Evolutionary conservation across 306 rosid species (phyloP), one percentile per base, ranked within the genome.

Genomic region (apple (Malus domestica)): DNA sequence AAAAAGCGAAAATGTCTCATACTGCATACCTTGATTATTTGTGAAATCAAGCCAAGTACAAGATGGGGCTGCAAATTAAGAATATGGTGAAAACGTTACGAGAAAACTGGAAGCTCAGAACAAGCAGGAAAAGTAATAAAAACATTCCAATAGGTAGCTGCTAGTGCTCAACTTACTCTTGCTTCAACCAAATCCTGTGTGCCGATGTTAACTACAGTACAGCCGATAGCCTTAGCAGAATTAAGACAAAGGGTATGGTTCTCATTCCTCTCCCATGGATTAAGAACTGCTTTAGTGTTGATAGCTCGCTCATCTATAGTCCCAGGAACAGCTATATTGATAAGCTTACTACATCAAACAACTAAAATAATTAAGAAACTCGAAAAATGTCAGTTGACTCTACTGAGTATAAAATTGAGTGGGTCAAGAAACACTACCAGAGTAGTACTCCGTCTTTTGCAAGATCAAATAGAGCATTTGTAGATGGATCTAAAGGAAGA

Each of bases 191-290:
- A 80, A 74, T 96, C 99, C 81, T 96, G 99, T 57, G 96, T 88
- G 84, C 99, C 99, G 45, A 95, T 95, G 64, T 95, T 95, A 90
- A 95, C 99, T 64, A 95, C 99, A 25, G 99, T 95, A 93, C 99
- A 95, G 65, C 99, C 99, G 81, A 96, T 96, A 81, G 99, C 99
- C 84, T 89, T 96, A 12, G 99, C 99, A 60, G 99, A 96, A 79
- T 96, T 96, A 67, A 96, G 98, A 85, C 98, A 89, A 64, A 96
- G 98, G 32, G 97, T 92, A 77, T 96, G 99, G 76, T 96, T 96
- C 79, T 96, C 99, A 84, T 96, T 96, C 81, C 98, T 90, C 89
- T 96, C 99, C 99, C 99, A 96, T 40, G 98, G 99, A 89, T 96
- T 96, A 64, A 96, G 98, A 77, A 82, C 86, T 58, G 80, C 74